Evolutionary conservation across 208 protist genomes (phyloP).

Genomic region (Leptomonas seymouri): DNA sequence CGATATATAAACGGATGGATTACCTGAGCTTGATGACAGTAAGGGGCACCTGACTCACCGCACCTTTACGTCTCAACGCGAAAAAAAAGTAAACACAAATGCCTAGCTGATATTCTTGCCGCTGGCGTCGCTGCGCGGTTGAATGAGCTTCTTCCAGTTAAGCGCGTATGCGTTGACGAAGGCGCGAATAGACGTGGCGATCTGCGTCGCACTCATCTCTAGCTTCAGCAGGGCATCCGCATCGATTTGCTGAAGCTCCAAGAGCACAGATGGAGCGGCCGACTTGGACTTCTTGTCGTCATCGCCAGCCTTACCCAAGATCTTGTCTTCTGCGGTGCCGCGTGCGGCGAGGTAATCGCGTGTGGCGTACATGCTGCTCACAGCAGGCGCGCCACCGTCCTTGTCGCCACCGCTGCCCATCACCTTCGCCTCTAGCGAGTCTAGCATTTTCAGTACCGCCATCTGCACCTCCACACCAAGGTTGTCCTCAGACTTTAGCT

Average conservation of each 20-base stretch:
- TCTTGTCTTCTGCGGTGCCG: conserved; percentile 64
- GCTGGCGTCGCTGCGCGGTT: conserved; percentile 52
- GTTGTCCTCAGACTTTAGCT: conserved; percentile 89
- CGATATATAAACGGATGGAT: no score
- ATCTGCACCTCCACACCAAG: conserved; percentile 84
- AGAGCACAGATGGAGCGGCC: conserved; percentile 49
- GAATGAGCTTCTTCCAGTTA: conserved; percentile 90
- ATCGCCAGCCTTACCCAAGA: conserved; percentile 49
- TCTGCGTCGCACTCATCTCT: conserved; percentile 58
- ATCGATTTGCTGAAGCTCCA: conserved; percentile 76
- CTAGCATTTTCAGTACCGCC: conserved; percentile 63
- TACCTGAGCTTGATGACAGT: no score
- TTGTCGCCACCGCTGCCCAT: conserved; percentile 43
- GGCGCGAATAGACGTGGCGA: conserved; percentile 57
- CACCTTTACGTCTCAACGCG: neutral
- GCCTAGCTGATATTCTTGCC: conserved; percentile 72
- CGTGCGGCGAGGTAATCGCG: conserved; percentile 65
- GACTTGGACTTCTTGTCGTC: conserved; percentile 42
- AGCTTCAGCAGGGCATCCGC: conserved; percentile 58
- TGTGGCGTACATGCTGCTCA: conserved; percentile 46
- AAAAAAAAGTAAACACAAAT: neutral
- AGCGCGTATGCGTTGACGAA: conserved; percentile 78
- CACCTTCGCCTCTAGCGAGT: conserved; percentile 53
- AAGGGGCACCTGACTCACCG: neutral
- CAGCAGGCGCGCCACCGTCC: conserved; percentile 29